Evolutionary conservation across 2,329 filamentous ascomycete genomes (phyloP).

Genomic region (Triangularia verruculosa): DNA sequence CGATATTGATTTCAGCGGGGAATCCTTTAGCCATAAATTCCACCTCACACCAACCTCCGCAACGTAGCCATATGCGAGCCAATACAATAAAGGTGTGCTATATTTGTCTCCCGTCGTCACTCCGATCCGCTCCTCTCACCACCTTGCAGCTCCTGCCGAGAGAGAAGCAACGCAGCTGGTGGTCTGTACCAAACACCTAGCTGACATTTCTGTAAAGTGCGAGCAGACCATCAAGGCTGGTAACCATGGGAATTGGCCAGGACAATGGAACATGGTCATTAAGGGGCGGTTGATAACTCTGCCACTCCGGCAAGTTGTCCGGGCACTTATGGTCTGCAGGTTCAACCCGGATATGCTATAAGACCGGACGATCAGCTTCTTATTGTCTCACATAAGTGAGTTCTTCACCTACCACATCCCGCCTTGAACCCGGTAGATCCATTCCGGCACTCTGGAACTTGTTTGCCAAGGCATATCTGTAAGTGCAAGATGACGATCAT

Average conservation of each 20-base stretch:
- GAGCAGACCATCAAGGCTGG: background rate
- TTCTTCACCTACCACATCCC: background rate
- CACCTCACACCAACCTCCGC: background rate
- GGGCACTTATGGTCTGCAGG: background rate
- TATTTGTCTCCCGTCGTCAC: background rate
- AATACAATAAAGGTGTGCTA: background rate
- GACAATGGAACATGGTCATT: slow-evolving; percentile 7
- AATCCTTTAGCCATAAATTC: slow-evolving; percentile 8
- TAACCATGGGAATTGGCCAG: background rate
- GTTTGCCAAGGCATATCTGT: background rate
- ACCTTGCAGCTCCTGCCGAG: background rate
- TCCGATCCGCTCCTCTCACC: background rate
- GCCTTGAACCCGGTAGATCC: background rate
- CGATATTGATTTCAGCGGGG: slow-evolving; percentile 5
- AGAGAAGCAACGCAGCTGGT: background rate
- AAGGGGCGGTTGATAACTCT: background rate
- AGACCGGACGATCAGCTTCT: background rate
- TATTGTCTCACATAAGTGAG: background rate
- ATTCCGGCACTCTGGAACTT: background rate
- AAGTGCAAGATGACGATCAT: background rate
- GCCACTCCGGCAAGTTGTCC: background rate
- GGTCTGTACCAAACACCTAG: background rate
- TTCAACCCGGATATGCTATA: background rate
- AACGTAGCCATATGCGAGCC: background rate
- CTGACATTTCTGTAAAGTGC: background rate